Percentiles rank a stretch among this genome's conserved stretches.
Evolutionary conservation across 2,329 filamentous ascomycete genomes (phyloP).

Genomic region (Acrodontium crateriforme): DNA sequence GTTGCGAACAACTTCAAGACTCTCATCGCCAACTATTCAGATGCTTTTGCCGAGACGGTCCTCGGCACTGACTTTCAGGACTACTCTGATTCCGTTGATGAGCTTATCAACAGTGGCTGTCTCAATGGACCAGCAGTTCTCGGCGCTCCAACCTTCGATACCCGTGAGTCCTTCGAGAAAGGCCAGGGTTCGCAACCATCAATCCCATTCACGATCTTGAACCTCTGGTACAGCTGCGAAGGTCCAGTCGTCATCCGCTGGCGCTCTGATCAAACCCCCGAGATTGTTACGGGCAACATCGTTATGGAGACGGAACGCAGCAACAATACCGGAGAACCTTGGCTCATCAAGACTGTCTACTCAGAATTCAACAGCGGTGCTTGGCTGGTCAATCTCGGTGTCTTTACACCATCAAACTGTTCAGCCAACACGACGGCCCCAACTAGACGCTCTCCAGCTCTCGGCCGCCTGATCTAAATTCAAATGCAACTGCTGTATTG

Average conservation of each 20-base stretch:
- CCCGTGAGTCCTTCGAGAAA: slow-evolving; percentile 14
- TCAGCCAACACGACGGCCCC: neutral
- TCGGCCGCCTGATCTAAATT: too few relatives aligned
- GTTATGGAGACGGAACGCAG: slow-evolving; percentile 13
- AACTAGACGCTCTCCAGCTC: slow-evolving; percentile 1
- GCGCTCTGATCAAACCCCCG: slow-evolving; percentile 10
- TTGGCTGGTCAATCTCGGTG: slow-evolving; percentile 3
- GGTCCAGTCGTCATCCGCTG: slow-evolving; percentile 19
- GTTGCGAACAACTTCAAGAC: slow-evolving; percentile 18
- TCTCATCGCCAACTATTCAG: slow-evolving; percentile 18
- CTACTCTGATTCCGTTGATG: slow-evolving; percentile 19
- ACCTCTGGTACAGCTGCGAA: slow-evolving; percentile 20
- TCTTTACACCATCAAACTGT: slow-evolving; percentile 2
- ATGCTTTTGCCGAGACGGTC: slow-evolving; percentile 10
- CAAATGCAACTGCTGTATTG: too few relatives aligned
- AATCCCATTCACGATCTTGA: slow-evolving; percentile 20
- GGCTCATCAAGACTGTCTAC: slow-evolving; percentile 18
- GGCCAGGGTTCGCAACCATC: slow-evolving; percentile 17
- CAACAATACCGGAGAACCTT: slow-evolving; percentile 10
- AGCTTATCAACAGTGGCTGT: slow-evolving; percentile 19
- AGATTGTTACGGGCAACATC: slow-evolving; percentile 16
- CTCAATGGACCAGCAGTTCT: slow-evolving; percentile 10
- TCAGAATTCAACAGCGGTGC: slow-evolving; percentile 15
- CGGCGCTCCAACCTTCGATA: slow-evolving; percentile 14
- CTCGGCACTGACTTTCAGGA: slow-evolving; percentile 16